phyloP scores from a whole-genome alignment of 371 early-diverging fungal species.

The Coemansia sp. region DNA sequence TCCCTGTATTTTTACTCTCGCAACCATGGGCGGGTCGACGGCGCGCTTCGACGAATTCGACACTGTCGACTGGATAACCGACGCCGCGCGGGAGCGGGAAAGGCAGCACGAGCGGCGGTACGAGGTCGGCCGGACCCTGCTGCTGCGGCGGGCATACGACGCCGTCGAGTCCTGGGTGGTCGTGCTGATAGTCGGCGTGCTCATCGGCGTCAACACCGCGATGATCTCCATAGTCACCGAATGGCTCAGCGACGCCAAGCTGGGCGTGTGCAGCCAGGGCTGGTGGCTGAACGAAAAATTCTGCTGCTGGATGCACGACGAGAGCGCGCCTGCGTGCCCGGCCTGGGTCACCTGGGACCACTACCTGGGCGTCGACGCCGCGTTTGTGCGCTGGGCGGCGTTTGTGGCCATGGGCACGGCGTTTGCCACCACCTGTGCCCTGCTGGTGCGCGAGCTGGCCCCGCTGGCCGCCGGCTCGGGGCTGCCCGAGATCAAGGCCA shows the following conservation, averaged over 20 bases:
- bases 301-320: conserved; percentile 79
- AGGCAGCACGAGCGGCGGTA: no score
- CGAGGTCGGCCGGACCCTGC: not conserved
- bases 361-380: conserved; percentile 37
- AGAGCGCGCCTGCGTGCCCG: conserved; percentile 11
- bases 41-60: conserved; percentile 82
- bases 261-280: conserved; percentile 82
- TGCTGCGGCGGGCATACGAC: not conserved
- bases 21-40: conserved; percentile 10
- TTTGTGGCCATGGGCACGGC: conserved; percentile 29
- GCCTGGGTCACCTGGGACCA: conserved; percentile 62
- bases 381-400: conserved; percentile 38
- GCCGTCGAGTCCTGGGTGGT: conserved; percentile 76
- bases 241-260: conserved; percentile 78
- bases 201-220: conserved; percentile 75
- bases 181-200: conserved; percentile 67
- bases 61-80: conserved; percentile 93
- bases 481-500: conserved; percentile 86
- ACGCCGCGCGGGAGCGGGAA: conserved; percentile 76
- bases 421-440: conserved; percentile 51
- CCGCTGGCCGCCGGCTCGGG: conserved; percentile 82
- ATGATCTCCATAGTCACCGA: conserved; percentile 78
- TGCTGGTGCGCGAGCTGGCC: conserved; percentile 64
- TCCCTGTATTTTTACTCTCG: no score
- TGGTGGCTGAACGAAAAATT: conserved; percentile 85